phyloP scores from a whole-genome alignment of 768 basidiomycete genomes.

The Suillus bovinus region DNA sequence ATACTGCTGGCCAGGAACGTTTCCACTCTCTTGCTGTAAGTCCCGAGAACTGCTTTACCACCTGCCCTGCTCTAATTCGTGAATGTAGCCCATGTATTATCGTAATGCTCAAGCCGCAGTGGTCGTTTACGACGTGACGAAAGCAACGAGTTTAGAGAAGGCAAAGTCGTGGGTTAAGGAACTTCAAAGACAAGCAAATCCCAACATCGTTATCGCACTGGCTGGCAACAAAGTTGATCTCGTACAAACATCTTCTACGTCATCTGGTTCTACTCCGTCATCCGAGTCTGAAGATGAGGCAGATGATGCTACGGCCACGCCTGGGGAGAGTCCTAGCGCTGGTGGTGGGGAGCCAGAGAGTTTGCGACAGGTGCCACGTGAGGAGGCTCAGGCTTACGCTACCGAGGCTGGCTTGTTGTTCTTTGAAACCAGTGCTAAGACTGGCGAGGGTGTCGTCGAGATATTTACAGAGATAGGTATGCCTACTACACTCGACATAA shows the following conservation, averaged over 20 bases:
- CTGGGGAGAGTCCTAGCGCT: constrained; percentile 63
- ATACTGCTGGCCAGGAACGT: constrained; percentile 93
- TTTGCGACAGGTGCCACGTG: constrained; percentile 85
- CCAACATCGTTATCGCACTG: constrained; percentile 98
- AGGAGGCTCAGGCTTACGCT: constrained; percentile 96
- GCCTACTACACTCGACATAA: constrained; percentile 21
- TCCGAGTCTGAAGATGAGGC: constrained; percentile 86
- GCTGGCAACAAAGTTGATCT: constrained; percentile 98
- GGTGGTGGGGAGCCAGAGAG: constrained; percentile 61
- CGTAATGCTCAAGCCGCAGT: constrained; percentile 98
- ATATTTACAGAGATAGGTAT: constrained; percentile 97
- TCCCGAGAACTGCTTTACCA: constrained; percentile 20
- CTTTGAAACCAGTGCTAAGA: constrained; percentile 98
- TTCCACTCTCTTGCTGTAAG: constrained; percentile 95
- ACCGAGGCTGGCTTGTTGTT: constrained; percentile 92
- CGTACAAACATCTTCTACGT: constrained; percentile 63
- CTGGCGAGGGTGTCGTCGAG: constrained; percentile 92
- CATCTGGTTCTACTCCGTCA: constrained; percentile 45
- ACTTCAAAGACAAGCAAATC: constrained; percentile 96
- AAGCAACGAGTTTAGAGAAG: constrained; percentile 93
- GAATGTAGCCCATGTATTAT: constrained; percentile 91
- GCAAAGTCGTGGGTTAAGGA: constrained; percentile 99
- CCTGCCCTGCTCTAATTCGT: constrained; percentile 6
- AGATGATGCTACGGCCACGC: constrained; percentile 89
- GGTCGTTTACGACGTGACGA: constrained; percentile 97